Evolutionary conservation across 73 alveolate genomes (phyloP).

Genomic region (Halteria grandinella): DNA sequence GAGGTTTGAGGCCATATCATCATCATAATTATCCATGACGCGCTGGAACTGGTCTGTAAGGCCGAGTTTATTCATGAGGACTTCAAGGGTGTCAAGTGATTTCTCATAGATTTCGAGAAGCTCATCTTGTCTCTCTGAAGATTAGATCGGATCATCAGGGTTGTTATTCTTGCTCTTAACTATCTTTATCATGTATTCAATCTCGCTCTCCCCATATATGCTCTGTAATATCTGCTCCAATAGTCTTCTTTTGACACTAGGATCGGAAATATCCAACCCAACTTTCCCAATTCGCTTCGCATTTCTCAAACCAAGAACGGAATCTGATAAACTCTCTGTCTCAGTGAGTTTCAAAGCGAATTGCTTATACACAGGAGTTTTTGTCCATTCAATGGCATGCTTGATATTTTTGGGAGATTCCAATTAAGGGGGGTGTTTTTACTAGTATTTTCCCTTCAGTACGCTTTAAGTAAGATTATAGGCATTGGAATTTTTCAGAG

Average conservation of each 20-base stretch:
- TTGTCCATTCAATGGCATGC: slow-evolving; percentile 59
- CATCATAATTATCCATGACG: background rate
- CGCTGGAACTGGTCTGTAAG: background rate
- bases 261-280: slow-evolving; percentile 1
- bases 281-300: background rate
- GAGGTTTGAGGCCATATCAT: background rate
- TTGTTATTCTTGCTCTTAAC: background rate
- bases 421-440: background rate
- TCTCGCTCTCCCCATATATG: slow-evolving; percentile 24
- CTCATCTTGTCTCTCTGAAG: too few relatives aligned
- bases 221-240: background rate
- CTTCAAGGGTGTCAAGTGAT: slow-evolving; percentile 26
- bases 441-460: background rate
- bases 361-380: slow-evolving; percentile 46
- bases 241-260: background rate
- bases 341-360: slow-evolving; percentile 27
- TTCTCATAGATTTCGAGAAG: slow-evolving; percentile 11
- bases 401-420: background rate
- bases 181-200: background rate
- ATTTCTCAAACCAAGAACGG: slow-evolving; percentile 10
- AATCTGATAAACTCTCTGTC: slow-evolving; percentile 34
- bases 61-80: slow-evolving; percentile 33
- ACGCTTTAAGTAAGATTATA: background rate
- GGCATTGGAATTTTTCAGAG: background rate
- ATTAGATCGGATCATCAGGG: background rate